Evolutionary conservation across 2,329 filamentous ascomycete species (phyloP).

Genomic region (Claviceps fusiformis): DNA sequence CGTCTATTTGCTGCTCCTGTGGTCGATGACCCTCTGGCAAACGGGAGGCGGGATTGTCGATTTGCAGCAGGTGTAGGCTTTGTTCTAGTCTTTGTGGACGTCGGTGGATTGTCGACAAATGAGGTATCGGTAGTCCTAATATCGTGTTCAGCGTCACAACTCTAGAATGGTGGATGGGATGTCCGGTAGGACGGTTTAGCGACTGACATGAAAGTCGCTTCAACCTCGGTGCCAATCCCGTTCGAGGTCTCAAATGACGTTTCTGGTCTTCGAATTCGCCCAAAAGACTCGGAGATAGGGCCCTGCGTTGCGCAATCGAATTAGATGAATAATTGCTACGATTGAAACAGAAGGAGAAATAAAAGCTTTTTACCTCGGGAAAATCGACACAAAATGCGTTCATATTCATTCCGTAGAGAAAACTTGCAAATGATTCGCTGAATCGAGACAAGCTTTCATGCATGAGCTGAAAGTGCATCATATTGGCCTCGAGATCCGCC

Average conservation of each 20-base stretch:
- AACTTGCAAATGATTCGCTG: conserved; percentile 89
- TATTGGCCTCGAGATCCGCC: conserved; percentile 91
- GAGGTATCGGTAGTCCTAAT: conserved; percentile 76
- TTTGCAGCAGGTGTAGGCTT: conserved; percentile 29
- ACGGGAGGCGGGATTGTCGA: conserved; percentile 34
- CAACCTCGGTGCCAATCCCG: conserved; percentile 34
- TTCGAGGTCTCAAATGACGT: conserved; percentile 22
- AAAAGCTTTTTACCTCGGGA: conserved; percentile 51
- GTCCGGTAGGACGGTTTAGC: background rate
- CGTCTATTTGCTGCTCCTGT: conserved; percentile 16
- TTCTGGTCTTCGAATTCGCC: conserved; percentile 46
- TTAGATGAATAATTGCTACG: background rate
- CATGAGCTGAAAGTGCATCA: conserved; percentile 94
- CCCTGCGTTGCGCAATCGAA: conserved; percentile 35
- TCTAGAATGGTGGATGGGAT: conserved; percentile 7
- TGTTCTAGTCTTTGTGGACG: conserved; percentile 35
- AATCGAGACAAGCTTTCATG: conserved; percentile 89
- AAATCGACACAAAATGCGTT: conserved; percentile 98
- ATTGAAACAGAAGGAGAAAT: background rate
- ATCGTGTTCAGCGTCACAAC: background rate
- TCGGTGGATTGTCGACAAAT: conserved; percentile 71
- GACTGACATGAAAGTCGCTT: conserved; percentile 73
- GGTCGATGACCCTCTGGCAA: conserved; percentile 26
- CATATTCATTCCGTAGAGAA: conserved; percentile 95
- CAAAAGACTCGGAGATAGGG: conserved; percentile 73